phyloP scores from a whole-genome alignment of 2,329 filamentous ascomycete species.

The Herpotrichia juniperi region DNA sequence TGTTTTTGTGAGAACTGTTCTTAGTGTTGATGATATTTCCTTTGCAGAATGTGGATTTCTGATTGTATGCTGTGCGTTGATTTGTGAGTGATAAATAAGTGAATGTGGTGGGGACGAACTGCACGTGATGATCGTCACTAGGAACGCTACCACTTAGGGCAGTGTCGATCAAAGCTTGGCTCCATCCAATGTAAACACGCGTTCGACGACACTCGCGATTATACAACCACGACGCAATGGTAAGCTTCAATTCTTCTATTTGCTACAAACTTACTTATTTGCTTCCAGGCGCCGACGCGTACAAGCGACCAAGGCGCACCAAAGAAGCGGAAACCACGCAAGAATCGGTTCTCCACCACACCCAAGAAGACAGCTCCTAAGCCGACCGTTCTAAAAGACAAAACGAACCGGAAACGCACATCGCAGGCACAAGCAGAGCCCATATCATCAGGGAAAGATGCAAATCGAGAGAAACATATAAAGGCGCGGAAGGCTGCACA shows the following conservation, averaged over 20 bases:
- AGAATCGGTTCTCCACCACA: not conserved
- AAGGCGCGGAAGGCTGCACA: slow-evolving; percentile 6
- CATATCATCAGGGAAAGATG: not conserved
- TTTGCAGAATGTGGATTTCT: no score
- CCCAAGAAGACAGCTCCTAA: slow-evolving; percentile 30
- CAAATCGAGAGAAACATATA: slow-evolving; percentile 10
- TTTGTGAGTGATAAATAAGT: no score
- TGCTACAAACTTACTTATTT: slow-evolving; percentile 18
- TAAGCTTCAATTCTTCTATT: slow-evolving; percentile 15
- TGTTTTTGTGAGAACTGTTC: no score
- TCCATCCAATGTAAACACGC: slow-evolving; percentile 12
- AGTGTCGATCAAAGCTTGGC: slow-evolving; percentile 12
- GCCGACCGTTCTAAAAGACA: slow-evolving; percentile 13
- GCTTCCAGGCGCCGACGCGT: slow-evolving; percentile 30
- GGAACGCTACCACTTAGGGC: not conserved
- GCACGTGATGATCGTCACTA: not conserved
- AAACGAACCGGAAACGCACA: slow-evolving; percentile 1
- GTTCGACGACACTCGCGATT: slow-evolving; percentile 19
- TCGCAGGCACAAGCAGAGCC: slow-evolving; percentile 1
- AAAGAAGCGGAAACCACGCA: slow-evolving; percentile 15
- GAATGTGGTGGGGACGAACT: not conserved
- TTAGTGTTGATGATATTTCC: no score
- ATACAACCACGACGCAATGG: slow-evolving; percentile 35
- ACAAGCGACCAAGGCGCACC: slow-evolving; percentile 21
- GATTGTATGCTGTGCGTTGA: no score